Conservation (phyloP, 805 yeast species). For the Saturnispora besseyi region DNA sequence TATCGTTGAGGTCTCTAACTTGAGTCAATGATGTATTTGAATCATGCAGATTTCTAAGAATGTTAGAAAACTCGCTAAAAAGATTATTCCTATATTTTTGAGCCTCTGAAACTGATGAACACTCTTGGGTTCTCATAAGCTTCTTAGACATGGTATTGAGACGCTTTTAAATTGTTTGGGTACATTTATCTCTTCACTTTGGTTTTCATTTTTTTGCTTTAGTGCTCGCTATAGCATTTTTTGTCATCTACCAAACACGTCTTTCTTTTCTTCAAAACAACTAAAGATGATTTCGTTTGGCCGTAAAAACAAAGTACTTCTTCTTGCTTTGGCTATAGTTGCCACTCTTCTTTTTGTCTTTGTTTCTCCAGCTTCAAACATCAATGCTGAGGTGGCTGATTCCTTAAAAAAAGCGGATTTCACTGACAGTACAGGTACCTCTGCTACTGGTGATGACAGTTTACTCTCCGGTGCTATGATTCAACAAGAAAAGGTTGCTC, state of each 20-base stretch:
- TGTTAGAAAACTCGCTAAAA: constrained; percentile 51
- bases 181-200: no score
- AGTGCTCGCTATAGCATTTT: not conserved
- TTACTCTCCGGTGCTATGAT: constrained; percentile 14
- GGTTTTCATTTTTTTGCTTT: not conserved
- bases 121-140: constrained; percentile 28
- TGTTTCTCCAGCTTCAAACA: not conserved
- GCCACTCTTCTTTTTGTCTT: constrained; percentile 5
- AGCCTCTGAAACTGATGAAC: constrained; percentile 45
- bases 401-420: constrained; percentile 9
- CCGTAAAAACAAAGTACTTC: constrained; percentile 10
- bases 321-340: constrained; percentile 10
- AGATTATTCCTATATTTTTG: constrained; percentile 61
- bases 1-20: constrained; percentile 67
- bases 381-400: not conserved
- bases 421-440: constrained; percentile 5
- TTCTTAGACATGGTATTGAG: not conserved
- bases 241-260: not conserved
- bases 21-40: constrained; percentile 46
- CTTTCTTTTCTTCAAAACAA: not conserved
- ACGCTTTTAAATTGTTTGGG: not conserved
- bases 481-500: constrained; percentile 11
- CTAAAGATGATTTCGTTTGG: constrained; percentile 9
- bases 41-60: constrained; percentile 58
- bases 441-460: constrained; percentile 7